Base-by-base conservation (phyloP, 192 early-diverging fungal genomes). In the Backusella parvicylindrica region DNA sequence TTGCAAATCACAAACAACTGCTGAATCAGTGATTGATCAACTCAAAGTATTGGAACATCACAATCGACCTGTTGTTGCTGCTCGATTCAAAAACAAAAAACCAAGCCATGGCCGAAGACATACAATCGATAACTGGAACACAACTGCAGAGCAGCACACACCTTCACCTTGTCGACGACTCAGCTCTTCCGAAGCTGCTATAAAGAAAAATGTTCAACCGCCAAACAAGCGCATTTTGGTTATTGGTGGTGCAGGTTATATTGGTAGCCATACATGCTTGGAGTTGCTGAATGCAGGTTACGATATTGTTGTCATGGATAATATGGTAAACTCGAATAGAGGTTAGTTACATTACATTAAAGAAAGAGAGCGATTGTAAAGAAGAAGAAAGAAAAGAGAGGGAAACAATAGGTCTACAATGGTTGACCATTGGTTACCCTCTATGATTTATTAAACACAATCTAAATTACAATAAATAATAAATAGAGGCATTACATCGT, bases 251-350 rank as follows among this genome's bases (percentile, higher is more conserved):
- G 88, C 91, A 71, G 96, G 97, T 2, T 99, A 97, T 80, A 97
- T 99, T 71, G 96, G 97, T n/a, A 93, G 91, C 16, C 97, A 99
- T 86, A 91, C 93, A 2, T 93, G 96, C 7, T 77, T 94, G n/a
- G 93, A 96, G 77, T 89, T 99, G 1, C 70, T 88, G 50, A 88
- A 88, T 56, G 79, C 82, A 13, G 89, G 89, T 41, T 94, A 94
- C 82, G 87, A 95, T 72, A 91, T 99, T 37, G 90, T 99, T 15
- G 92, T 97, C 7, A 83, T 97, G 31, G 97, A 99, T 86, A 98
- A 97, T 80, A 85, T 99, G 72, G 90, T 89, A 74, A 98, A 94
- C 81, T 89, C 91, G 65, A 76, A 80, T 43, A 50, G 73, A 37
- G 79, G 77, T 78, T n/a, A n/a, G n/a, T n/a, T n/a, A n/a, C n/a